Percentiles rank a stretch among this genome's conserved stretches.
Conservation (phyloP, 306 rosid genomes). For the Prunus dulcis region DNA sequence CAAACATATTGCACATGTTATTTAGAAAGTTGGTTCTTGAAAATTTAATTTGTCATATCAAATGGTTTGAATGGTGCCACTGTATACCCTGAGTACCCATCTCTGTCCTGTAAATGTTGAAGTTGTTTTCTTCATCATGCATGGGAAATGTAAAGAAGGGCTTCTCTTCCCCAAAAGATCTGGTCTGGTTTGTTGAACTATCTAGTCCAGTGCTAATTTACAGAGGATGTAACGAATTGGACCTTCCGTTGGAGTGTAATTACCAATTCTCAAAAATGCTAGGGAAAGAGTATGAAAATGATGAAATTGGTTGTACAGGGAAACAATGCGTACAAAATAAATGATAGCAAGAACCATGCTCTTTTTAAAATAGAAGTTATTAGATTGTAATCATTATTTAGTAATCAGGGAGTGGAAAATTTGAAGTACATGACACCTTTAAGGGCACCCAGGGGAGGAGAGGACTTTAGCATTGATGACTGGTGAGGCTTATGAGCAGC, state of each 20-base stretch:
- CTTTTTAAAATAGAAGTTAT: neutral
- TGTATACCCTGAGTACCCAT: no score
- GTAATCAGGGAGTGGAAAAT: neutral
- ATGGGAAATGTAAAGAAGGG: neutral
- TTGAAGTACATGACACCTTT: neutral
- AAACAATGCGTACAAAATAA: neutral
- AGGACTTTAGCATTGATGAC: neutral
- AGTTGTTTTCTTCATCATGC: neutral
- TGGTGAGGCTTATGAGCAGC: neutral
- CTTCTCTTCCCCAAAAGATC: neutral
- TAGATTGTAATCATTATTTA: neutral
- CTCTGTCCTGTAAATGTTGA: neutral
- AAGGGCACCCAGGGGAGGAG: no score
- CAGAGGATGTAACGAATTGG: neutral
- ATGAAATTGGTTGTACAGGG: neutral
- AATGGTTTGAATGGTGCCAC: no score
- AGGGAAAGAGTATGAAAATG: neutral
- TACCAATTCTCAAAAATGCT: neutral
- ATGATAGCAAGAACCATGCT: neutral
- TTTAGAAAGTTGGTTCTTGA: no score
- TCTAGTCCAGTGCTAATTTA: neutral
- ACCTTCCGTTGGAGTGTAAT: neutral
- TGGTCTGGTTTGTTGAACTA: neutral
- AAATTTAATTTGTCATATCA: no score
- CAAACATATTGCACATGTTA: no score